Evolutionary conservation across 2,329 filamentous ascomycete species (phyloP).

Genomic region (Thelonectria blattea): DNA sequence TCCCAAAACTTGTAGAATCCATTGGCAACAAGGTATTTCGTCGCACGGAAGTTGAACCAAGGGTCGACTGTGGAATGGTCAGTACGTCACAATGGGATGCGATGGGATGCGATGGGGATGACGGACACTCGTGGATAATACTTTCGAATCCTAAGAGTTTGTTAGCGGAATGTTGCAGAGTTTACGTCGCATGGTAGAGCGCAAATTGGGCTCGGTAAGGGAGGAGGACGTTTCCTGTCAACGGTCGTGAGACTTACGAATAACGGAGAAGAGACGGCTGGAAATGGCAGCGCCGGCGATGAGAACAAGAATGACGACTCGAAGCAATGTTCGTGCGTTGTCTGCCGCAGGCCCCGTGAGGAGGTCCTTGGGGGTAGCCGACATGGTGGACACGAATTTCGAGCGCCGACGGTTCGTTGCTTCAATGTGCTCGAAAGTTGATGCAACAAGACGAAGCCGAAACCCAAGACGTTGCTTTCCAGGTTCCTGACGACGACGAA

Average conservation of each 20-base stretch:
- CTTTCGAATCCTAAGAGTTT: slow-evolving; percentile 82
- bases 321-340: slow-evolving; percentile 83
- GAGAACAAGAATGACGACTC: slow-evolving; percentile 86
- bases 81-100: slow-evolving; percentile 30
- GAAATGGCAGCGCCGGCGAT: slow-evolving; percentile 92
- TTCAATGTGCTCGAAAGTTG: slow-evolving; percentile 39
- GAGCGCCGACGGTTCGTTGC: slow-evolving; percentile 37
- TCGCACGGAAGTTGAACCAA: slow-evolving; percentile 99
- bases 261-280: slow-evolving; percentile 96
- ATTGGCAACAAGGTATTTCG: slow-evolving; percentile 95
- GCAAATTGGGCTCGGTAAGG: neutral
- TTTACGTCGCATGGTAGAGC: neutral
- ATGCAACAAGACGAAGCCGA: slow-evolving; percentile 43
- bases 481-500: slow-evolving; percentile 18
- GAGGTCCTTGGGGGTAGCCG: slow-evolving; percentile 54
- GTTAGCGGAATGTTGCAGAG: slow-evolving; percentile 40
- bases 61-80: slow-evolving; percentile 77
- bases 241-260: slow-evolving; percentile 67
- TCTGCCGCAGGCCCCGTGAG: slow-evolving; percentile 80
- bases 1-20: slow-evolving; percentile 99
- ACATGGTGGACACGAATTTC: slow-evolving; percentile 49
- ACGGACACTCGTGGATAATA: slow-evolving; percentile 99
- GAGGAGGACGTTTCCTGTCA: neutral
- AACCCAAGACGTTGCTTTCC: slow-evolving; percentile 35
- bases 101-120: slow-evolving; percentile 21